Percentiles rank a stretch among this genome's conserved stretches.
Evolutionary conservation across 495 filamentous ascomycete genomes (phyloP).

Genomic region (Physcia stellaris): DNA sequence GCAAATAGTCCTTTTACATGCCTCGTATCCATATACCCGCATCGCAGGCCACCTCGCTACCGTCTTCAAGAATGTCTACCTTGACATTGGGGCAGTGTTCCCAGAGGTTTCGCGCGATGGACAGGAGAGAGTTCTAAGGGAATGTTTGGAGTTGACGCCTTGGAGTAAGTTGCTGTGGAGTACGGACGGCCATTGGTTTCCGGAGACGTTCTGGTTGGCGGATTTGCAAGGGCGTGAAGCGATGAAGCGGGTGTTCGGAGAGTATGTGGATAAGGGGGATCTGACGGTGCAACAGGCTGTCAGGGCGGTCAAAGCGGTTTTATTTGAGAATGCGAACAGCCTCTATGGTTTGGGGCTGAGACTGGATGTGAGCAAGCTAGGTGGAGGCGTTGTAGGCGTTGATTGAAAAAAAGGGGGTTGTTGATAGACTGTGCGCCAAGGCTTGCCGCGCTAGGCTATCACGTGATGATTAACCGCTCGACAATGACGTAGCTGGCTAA

Average conservation of each 20-base stretch:
- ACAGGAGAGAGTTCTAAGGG: conserved; percentile 54
- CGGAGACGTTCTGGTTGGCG: conserved; percentile 67
- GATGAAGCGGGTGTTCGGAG: conserved; percentile 48
- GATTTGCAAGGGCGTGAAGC: conserved; percentile 64
- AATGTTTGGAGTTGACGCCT: conserved; percentile 63
- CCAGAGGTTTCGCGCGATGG: conserved; percentile 65
- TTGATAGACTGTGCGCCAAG: too few species aligned
- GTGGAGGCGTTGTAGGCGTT: too few species aligned
- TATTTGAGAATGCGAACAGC: conserved; percentile 56
- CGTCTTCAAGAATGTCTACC: conserved; percentile 68
- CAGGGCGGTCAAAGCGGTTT: conserved; percentile 40
- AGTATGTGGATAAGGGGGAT: conserved; percentile 46
- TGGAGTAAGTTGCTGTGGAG: conserved; percentile 68
- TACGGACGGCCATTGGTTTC: conserved; percentile 68
- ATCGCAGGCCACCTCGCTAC: conserved; percentile 69
- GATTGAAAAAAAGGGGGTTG: too few species aligned
- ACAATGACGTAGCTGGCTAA: too few species aligned
- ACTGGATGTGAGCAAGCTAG: neutral
- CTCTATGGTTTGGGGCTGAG: conserved; percentile 29
- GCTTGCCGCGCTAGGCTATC: too few species aligned
- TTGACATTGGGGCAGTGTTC: conserved; percentile 76
- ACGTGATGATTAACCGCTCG: too few species aligned
- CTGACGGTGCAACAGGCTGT: conserved; percentile 43
- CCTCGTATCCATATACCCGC: conserved; percentile 68
- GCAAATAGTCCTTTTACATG: conserved; percentile 67